A percentile compares a stretch with the other conserved stretches of the same genome.
These are phyloP conservation scores for Yamadazyma paraphyllophila DNA, from an alignment of 805 yeast species.

Conservation along the genomic window DNA sequence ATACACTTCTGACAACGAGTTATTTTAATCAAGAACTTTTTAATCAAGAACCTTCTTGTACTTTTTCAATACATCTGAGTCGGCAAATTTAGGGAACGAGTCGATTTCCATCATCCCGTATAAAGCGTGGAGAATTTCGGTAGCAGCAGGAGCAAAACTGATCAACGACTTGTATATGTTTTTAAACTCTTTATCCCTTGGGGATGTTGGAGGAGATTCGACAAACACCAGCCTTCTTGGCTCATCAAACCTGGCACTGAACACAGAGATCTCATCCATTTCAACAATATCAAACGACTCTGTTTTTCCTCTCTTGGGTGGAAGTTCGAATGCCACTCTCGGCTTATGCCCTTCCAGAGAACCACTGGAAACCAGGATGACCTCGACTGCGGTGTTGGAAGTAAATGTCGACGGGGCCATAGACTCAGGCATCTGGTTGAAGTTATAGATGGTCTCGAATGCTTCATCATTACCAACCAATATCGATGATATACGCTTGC, in stretches of 20 bases:
- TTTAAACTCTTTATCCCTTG: constrained; percentile 9
- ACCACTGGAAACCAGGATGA: neutral
- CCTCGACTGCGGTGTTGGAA: neutral
- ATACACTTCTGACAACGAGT: neutral
- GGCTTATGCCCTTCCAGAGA: neutral
- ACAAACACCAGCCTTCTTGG: neutral
- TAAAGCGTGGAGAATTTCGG: constrained; percentile 49
- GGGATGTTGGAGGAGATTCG: constrained; percentile 11
- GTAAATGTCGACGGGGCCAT: neutral
- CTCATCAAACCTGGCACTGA: neutral
- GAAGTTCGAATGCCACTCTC: neutral
- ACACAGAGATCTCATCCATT: constrained; percentile 8
- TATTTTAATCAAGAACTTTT: neutral
- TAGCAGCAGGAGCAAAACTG: constrained; percentile 36
- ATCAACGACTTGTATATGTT: constrained; percentile 13
- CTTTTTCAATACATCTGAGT: constrained; percentile 9
- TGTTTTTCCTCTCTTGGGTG: neutral
- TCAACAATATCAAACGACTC: neutral
- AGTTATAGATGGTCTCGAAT: constrained; percentile 5
- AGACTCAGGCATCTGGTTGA: neutral
- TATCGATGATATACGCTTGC: constrained; percentile 39
- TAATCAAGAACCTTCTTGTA: constrained; percentile 2
- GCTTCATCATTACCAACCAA: constrained; percentile 13
- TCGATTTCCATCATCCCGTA: constrained; percentile 66
- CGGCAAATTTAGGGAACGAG: constrained; percentile 67